These are phyloP conservation scores for Heterobasidion parviporum DNA, from an alignment of 1,284 basidiomycete species.

Conservation along the genomic window DNA sequence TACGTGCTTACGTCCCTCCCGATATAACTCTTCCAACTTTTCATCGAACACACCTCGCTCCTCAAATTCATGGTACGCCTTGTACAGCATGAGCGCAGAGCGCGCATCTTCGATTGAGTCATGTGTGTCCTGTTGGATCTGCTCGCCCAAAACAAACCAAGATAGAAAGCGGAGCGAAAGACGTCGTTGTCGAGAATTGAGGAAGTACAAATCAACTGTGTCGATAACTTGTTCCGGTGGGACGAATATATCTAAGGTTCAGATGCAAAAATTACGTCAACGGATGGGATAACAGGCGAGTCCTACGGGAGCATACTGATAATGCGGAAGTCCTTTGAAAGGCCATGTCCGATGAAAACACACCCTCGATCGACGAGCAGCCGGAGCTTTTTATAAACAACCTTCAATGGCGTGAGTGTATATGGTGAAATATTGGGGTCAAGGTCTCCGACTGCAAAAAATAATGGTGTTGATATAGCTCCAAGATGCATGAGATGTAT, in stretches of 20 bases:
- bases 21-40: constrained; percentile 79
- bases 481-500: constrained; percentile 1
- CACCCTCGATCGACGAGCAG: constrained; percentile 92
- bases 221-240: constrained; percentile 94
- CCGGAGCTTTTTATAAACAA: constrained; percentile 97
- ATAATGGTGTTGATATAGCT: not conserved
- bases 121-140: constrained; percentile 91
- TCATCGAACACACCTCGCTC: constrained; percentile 76
- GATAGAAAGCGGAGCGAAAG: constrained; percentile 91
- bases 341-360: constrained; percentile 94
- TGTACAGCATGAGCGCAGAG: constrained; percentile 83
- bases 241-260: constrained; percentile 78
- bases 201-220: constrained; percentile 92
- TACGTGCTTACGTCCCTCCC: constrained; percentile 64
- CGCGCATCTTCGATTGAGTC: constrained; percentile 96
- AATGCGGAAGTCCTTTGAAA: constrained; percentile 99
- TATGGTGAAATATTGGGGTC: constrained; percentile 79
- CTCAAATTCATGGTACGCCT: constrained; percentile 76
- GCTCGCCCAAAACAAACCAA: constrained; percentile 86
- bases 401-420: constrained; percentile 90
- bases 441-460: constrained; percentile 73
- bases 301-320: constrained; percentile 63
- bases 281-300: not conserved
- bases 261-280: not conserved
- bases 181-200: constrained; percentile 75